A percentile compares a stretch with the other conserved stretches of the same genome.
Evolutionary conservation across 306 rosid species (phyloP).

Genomic region (Sesbania bispinosa): DNA sequence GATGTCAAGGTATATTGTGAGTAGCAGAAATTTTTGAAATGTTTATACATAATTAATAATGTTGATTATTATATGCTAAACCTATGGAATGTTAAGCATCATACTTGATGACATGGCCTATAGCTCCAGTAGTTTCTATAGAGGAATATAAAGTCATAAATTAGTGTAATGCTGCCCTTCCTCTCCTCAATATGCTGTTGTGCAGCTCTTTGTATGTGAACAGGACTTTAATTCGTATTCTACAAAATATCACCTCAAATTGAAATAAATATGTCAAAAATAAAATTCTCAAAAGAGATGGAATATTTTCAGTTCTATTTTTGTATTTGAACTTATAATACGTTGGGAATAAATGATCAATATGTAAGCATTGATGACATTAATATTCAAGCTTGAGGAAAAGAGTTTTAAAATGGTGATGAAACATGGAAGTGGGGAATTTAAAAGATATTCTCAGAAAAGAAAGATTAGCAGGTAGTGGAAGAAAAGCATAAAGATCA

Average conservation of each 20-base stretch:
- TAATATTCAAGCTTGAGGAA: no score
- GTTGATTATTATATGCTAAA: neutral
- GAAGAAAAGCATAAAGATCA: no score
- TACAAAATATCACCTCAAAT: neutral
- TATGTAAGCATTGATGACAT: no score
- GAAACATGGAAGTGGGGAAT: no score
- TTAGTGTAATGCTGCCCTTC: neutral
- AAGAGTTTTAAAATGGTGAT: no score
- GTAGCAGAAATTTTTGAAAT: neutral
- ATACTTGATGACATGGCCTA: neutral
- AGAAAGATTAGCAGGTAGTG: no score
- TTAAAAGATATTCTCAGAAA: no score
- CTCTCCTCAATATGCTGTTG: neutral
- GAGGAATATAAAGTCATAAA: neutral
- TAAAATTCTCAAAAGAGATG: neutral
- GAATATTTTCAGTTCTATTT: no score
- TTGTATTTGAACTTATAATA: no score
- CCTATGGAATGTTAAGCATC: neutral
- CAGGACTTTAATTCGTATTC: neutral
- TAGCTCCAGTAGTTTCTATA: neutral
- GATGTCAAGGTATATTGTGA: slow-evolving; percentile 57
- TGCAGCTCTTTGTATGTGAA: neutral
- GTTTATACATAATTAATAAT: neutral
- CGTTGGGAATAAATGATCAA: no score
- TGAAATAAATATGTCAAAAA: neutral